Conservation (phyloP, 208 protist genomes). For the Leishmania tropica region DNA sequence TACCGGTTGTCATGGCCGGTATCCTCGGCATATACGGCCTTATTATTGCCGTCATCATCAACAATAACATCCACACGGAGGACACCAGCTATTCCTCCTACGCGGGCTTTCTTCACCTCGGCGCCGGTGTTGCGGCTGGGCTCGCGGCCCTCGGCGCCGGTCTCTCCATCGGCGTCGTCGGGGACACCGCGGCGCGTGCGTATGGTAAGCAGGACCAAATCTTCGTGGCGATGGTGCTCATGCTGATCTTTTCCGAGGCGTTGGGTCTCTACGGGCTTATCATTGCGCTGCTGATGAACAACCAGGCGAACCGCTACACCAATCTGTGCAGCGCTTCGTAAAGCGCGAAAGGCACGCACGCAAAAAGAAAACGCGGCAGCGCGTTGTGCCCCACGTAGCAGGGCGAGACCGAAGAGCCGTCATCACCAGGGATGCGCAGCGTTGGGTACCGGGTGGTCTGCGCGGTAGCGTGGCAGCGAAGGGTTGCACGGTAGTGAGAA, state of each 20-base stretch:
- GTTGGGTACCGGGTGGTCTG: neutral
- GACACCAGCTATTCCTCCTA: constrained; percentile 72
- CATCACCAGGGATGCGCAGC: neutral
- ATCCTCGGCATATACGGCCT: constrained; percentile 99
- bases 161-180: constrained; percentile 99
- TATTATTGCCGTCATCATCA: constrained; percentile 99
- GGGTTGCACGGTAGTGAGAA: neutral
- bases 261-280: constrained; percentile 99
- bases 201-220: constrained; percentile 97
- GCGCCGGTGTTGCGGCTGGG: constrained; percentile 96
- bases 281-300: constrained; percentile 96
- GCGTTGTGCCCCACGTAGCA: neutral
- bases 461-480: neutral
- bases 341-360: neutral
- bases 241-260: constrained; percentile 99
- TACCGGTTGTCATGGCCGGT: constrained; percentile 94
- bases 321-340: constrained; percentile 34
- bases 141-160: constrained; percentile 96
- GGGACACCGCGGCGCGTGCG: constrained; percentile 94
- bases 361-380: neutral
- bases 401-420: too few species aligned
- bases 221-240: constrained; percentile 99
- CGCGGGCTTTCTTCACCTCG: constrained; percentile 95
- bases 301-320: constrained; percentile 85
- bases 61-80: constrained; percentile 91